Base-by-base conservation (phyloP, 106 monocot species). In the Dendrobium officinale region DNA sequence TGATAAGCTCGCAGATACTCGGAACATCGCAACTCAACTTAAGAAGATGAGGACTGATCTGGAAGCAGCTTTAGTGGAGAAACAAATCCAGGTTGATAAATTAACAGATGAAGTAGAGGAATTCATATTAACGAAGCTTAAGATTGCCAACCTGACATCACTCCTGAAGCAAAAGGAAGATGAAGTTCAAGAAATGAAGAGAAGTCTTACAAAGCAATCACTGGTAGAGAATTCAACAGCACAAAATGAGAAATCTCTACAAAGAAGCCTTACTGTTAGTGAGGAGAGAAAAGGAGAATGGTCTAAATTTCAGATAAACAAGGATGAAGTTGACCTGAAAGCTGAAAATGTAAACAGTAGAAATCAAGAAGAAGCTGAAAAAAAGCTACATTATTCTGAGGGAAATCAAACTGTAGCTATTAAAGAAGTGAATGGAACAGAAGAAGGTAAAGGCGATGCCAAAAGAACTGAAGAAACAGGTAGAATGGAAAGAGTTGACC, bases 51-150 rank as follows among this genome's bases (percentile, higher is more conserved):
- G 11, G 64, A 29, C 78, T 56, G 75, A 87, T 26, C 68, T 83
- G 75, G 85, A 85, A 64, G 67, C 82, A 72, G 67, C 80, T 11
- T 66, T 90, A 3, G 81, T 75, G 59, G 85, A 90, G 72, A 87
- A 90, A 72, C 80, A 27, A 51, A 51, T 51, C 51, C 51, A 51
- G 15, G 51, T 51, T 51, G 51, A 51, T 15, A 51, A 51, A 16
- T 37, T 90, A 43, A 5, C 64, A 33, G 83, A 84, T n/a, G 80
- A 81, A 22, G 74, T 76, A 59, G 77, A 77, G 20, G 78, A 80
- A 61, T 73, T 79, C n/a, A 79, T 10, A 15, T 54, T n/a, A 24
- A 31, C 20, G 37, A 77, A 83, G 6, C 77, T 78, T 8, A 59
- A 59, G 51, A 41, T 79, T 13, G 51, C 80, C 31, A 51, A 64